Percentiles rank a stretch among this genome's conserved stretches.
These are phyloP conservation scores for Colletotrichum sp. DNA, from an alignment of 2,329 filamentous ascomycete species.

Conservation along the genomic window DNA sequence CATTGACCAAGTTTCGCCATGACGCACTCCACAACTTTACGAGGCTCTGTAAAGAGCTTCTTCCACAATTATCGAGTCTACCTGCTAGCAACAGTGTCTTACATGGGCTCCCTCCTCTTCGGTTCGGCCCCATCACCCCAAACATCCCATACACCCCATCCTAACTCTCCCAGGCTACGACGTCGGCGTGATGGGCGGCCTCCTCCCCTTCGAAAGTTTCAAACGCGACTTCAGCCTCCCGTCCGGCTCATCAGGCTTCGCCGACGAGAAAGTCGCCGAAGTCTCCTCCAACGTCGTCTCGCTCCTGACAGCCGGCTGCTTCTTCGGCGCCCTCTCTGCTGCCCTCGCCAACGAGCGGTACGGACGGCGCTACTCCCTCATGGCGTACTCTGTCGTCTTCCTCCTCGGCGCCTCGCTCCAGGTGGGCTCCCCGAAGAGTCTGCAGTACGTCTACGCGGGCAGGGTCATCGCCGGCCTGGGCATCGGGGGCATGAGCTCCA, in stretches of 20 bases:
- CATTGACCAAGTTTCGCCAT: background rate
- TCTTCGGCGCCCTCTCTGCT: background rate
- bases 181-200: slow-evolving; percentile 42
- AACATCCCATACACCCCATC: accelerated
- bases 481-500: background rate
- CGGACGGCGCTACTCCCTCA: background rate
- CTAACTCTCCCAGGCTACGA: background rate
- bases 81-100: background rate
- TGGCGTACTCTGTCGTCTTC: background rate
- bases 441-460: background rate
- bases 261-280: background rate
- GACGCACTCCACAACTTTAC: accelerated
- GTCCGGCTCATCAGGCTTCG: background rate
- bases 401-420: background rate
- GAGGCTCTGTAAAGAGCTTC: background rate
- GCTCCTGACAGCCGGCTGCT: background rate
- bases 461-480: background rate
- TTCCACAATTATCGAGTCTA: background rate
- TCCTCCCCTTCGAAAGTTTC: slow-evolving; percentile 41
- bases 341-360: background rate
- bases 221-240: slow-evolving; percentile 36
- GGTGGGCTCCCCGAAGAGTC: background rate
- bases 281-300: background rate
- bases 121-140: background rate
- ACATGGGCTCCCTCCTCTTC: background rate